Evolutionary conservation across 129 eudicot species (phyloP), one percentile per base, ranked within the genome.

Genomic region (Lactuca saligna): DNA sequence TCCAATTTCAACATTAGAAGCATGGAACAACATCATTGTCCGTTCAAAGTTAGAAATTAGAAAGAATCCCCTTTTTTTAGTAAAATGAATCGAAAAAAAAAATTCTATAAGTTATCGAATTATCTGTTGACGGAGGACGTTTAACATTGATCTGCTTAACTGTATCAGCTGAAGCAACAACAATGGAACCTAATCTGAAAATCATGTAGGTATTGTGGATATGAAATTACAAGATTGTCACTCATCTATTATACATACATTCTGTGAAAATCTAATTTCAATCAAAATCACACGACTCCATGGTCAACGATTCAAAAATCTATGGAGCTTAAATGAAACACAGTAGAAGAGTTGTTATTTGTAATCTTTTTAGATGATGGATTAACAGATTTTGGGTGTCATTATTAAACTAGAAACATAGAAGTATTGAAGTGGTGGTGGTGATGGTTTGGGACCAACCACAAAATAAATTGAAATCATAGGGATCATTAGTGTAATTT

Each of bases 131-230:
- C 65, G 49, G 83, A 17, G 95, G 76, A 56, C 66, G 65, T 38
- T 86, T 86, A 46, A 83, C 84, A 54, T 61, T 89, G 66, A 83
- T 68, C 79, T 89, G 99, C 89, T 86, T 89, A 68, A 90, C 86
- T 66, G 97, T 86, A 83, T 79, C 85, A 59, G 94, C 96, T 66
- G 99, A 94, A 76, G 96, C 97, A 81, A 91, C 99, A 80, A 94
- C 99, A 75, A 90, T 37, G 64, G 90, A 84, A 75, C 99, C 97
- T 80, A 87, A 63, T 87, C 96, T 90, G 70, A 74, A 79, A 78
- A 94, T 85, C 99, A 94, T 94, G 85, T 81, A 80, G 89, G 68
- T 73, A 61, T 71, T 65, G 56, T 77, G 46, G 57, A 74, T 41
- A 54, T 60, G 37, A 79, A 80, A 70, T 50, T 81, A 70, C 58